Percentiles rank a stretch among this genome's conserved stretches.
Evolutionary conservation across 2,329 filamentous ascomycete species (phyloP).

Genomic region (Zarea fungicola): DNA sequence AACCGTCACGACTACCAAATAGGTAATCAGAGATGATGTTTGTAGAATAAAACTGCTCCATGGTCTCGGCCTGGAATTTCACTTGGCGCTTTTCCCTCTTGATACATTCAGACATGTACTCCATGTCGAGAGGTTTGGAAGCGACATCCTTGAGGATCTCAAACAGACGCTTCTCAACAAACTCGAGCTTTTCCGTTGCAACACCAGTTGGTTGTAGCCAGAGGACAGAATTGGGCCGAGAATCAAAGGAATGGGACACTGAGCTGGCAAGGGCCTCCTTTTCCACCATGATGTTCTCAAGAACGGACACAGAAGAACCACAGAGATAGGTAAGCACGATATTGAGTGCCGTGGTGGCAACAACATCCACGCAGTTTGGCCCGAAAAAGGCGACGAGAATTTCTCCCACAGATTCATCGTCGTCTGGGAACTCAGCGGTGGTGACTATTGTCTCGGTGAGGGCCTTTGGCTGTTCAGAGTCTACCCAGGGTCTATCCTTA

Average conservation of each 20-base stretch:
- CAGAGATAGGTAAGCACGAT: slow-evolving; percentile 81
- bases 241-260: slow-evolving; percentile 73
- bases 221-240: slow-evolving; percentile 75
- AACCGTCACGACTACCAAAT: slow-evolving; percentile 81
- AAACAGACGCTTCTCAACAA: slow-evolving; percentile 81
- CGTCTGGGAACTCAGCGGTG: slow-evolving; percentile 87
- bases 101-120: slow-evolving; percentile 84
- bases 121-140: slow-evolving; percentile 77
- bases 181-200: slow-evolving; percentile 74
- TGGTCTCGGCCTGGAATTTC: slow-evolving; percentile 78
- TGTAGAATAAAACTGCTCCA: slow-evolving; percentile 73
- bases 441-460: slow-evolving; percentile 69
- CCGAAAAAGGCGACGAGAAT: slow-evolving; percentile 83
- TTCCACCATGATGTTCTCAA: slow-evolving; percentile 91
- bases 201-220: slow-evolving; percentile 84
- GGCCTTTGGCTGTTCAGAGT: slow-evolving; percentile 71
- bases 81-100: slow-evolving; percentile 73
- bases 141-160: slow-evolving; percentile 77
- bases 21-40: slow-evolving; percentile 90
- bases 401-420: slow-evolving; percentile 90
- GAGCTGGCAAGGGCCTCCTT: slow-evolving; percentile 87
- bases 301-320: slow-evolving; percentile 84
- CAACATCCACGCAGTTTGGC: slow-evolving; percentile 67
- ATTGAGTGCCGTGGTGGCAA: slow-evolving; percentile 67
- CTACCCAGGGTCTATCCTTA: slow-evolving; percentile 68